A percentile compares a stretch with the other conserved stretches of the same genome.
phyloP scores from a whole-genome alignment of 2,329 filamentous ascomycete genomes.

The Aspergillus floridensis region DNA sequence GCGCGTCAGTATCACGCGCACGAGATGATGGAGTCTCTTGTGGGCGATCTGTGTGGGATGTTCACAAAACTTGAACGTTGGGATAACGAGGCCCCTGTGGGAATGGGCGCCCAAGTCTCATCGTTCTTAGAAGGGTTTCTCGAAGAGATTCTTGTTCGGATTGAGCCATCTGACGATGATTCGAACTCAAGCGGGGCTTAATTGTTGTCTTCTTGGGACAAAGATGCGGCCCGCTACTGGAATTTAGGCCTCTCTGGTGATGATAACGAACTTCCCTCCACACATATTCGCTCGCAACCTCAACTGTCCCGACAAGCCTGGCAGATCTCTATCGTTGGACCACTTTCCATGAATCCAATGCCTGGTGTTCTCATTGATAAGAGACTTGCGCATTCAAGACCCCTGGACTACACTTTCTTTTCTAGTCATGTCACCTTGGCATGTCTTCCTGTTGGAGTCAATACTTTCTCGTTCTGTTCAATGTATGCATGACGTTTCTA shows the following conservation, averaged over 20 bases:
- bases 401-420: not conserved
- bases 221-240: not conserved
- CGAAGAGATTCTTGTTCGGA: conserved; percentile 87
- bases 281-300: not conserved
- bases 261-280: not conserved
- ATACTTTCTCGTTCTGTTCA: not conserved
- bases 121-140: conserved; percentile 88
- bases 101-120: conserved; percentile 87
- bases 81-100: conserved; percentile 82
- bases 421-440: not conserved
- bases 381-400: not conserved
- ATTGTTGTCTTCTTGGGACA: not conserved
- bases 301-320: not conserved
- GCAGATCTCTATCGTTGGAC: not conserved
- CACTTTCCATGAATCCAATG: not conserved
- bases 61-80: conserved; percentile 88
- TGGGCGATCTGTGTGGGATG: conserved; percentile 76
- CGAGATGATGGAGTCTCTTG: conserved; percentile 75
- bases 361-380: not conserved
- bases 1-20: conserved; percentile 72
- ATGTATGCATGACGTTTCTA: not conserved
- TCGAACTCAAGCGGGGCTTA: not conserved
- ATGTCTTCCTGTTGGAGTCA: not conserved
- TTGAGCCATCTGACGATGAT: conserved; percentile 65
- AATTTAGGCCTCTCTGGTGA: not conserved